Evolutionary conservation across 1,139 yeast species (phyloP).

Genomic region (Sugiyamaella japonica): DNA sequence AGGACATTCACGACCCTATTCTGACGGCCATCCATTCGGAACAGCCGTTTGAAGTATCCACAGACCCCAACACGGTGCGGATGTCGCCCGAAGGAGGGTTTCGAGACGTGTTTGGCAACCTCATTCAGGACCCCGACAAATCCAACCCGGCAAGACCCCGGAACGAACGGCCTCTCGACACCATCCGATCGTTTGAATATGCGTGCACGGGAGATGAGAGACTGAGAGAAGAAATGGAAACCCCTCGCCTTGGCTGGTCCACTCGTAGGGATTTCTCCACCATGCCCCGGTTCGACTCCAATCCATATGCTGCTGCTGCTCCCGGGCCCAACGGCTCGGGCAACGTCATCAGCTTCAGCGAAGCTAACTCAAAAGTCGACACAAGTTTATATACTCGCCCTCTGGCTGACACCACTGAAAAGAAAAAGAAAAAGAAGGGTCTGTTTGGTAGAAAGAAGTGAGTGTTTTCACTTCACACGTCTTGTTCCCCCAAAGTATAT

Average conservation of each 20-base stretch:
- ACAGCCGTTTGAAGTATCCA: slow-evolving; percentile 88
- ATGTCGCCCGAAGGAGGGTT: slow-evolving; percentile 46
- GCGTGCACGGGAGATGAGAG: slow-evolving; percentile 84
- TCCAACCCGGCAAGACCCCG: slow-evolving; percentile 91
- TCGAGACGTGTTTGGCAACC: slow-evolving; percentile 82
- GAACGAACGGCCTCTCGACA: slow-evolving; percentile 94
- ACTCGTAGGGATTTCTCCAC: slow-evolving; percentile 57
- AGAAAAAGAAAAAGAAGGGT: slow-evolving; percentile 69
- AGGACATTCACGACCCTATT: slow-evolving; percentile 77
- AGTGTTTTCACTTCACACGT: background rate
- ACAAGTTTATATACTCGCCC: slow-evolving; percentile 41
- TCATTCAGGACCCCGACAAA: slow-evolving; percentile 72
- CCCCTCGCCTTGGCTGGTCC: slow-evolving; percentile 76
- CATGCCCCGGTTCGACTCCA: slow-evolving; percentile 41
- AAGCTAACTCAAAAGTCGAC: slow-evolving; percentile 58
- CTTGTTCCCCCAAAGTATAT: background rate
- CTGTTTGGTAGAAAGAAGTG: slow-evolving; percentile 72
- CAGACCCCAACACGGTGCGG: slow-evolving; percentile 46
- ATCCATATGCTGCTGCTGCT: slow-evolving; percentile 41
- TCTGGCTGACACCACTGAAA: slow-evolving; percentile 30
- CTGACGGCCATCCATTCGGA: slow-evolving; percentile 89
- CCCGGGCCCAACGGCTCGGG: slow-evolving; percentile 28
- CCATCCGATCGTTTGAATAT: slow-evolving; percentile 88
- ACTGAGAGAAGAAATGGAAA: slow-evolving; percentile 78
- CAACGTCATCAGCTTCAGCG: slow-evolving; percentile 40